These are phyloP conservation scores for Erysimum cheiranthoides DNA, from an alignment of 345 rosid genomes.

Conservation along the genomic window DNA sequence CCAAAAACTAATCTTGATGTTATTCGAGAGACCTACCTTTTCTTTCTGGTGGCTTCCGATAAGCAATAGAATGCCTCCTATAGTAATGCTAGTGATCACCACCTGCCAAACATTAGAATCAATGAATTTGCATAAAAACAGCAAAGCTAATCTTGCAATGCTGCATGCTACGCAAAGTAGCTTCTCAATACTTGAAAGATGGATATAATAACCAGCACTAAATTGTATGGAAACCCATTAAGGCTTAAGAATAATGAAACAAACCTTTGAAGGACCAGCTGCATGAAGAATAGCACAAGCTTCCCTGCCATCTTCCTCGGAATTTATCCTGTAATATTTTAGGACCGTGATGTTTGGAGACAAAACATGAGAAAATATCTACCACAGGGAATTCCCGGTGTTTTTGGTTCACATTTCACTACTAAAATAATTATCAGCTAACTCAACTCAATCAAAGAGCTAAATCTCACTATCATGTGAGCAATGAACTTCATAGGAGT, in stretches of 20 bases:
- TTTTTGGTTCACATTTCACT: background rate
- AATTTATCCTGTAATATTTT: conserved; percentile 60
- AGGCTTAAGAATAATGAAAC: conserved; percentile 5
- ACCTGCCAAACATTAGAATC: conserved; percentile 61
- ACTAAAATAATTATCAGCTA: background rate
- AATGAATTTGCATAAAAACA: background rate
- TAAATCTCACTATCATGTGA: conserved; percentile 4
- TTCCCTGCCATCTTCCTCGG: conserved; percentile 85
- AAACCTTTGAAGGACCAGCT: conserved; percentile 95
- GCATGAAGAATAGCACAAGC: conserved; percentile 93
- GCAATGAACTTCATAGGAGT: conserved; percentile 3
- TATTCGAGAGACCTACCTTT: conserved; percentile 55
- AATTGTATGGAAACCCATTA: background rate
- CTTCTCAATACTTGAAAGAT: conserved; percentile 5
- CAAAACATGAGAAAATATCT: background rate
- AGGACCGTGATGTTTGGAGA: conserved; percentile 16
- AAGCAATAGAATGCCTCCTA: conserved; percentile 76
- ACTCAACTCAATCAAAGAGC: conserved; percentile 12
- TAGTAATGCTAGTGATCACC: conserved; percentile 89
- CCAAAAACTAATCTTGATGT: conserved; percentile 8
- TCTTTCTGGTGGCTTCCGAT: conserved; percentile 94
- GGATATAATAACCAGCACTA: background rate
- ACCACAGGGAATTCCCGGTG: background rate
- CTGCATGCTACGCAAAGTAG: background rate
- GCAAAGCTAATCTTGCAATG: conserved; percentile 2